Evolutionary conservation across 202 grass and related monocot genomes (phyloP).

Genomic region (Panicum virgatum): DNA sequence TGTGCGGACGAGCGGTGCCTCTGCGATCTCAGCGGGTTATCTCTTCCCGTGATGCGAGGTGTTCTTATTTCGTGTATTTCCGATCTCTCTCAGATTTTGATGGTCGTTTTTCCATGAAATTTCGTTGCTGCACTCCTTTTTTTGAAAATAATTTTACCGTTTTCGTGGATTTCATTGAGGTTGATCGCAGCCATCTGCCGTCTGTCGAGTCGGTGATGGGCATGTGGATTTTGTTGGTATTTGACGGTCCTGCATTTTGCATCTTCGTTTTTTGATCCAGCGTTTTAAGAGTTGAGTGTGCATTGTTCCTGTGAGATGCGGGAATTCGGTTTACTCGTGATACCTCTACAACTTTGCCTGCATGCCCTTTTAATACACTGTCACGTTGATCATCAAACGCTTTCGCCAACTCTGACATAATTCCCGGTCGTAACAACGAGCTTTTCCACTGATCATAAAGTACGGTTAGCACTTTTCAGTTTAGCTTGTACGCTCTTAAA

Average conservation of each 20-base stretch:
- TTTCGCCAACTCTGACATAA: neutral
- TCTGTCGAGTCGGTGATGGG: too few species aligned
- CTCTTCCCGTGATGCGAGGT: neutral
- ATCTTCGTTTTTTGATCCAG: neutral
- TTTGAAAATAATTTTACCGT: neutral
- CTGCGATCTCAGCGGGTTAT: neutral
- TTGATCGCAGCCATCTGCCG: neutral
- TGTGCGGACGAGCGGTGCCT: neutral
- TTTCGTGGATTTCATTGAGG: neutral
- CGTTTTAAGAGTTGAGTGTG: neutral
- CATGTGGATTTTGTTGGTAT: slow-evolving; percentile 18
- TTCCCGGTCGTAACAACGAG: neutral
- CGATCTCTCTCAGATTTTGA: neutral
- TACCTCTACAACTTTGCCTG: neutral
- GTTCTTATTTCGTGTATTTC: neutral
- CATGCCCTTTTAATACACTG: neutral
- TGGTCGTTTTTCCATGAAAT: neutral
- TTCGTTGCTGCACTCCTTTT: neutral
- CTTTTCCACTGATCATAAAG: slow-evolving; percentile 3
- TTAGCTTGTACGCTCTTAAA: slow-evolving; percentile 7
- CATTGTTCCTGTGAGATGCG: neutral
- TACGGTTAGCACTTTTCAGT: neutral
- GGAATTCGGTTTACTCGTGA: neutral
- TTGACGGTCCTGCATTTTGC: neutral
- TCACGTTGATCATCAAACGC: neutral